A percentile compares a stretch with the other conserved stretches of the same genome.
Conservation (phyloP, 768 basidiomycete genomes). For the Vararia minispora region DNA sequence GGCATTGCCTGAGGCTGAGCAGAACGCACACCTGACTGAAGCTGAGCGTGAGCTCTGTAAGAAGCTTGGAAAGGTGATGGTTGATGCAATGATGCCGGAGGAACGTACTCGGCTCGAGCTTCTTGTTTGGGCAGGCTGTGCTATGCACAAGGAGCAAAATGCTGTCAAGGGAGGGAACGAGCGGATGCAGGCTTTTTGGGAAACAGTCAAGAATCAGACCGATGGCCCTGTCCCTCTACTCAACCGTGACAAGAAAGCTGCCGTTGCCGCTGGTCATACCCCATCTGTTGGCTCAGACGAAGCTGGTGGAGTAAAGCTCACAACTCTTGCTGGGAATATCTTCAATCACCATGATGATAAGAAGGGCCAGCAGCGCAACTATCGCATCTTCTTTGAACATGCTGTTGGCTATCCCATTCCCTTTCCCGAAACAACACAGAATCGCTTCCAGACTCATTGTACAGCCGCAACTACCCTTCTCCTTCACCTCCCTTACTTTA, state of each 20-base stretch:
- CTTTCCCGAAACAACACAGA: conserved; percentile 20
- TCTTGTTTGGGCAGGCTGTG: conserved; percentile 7
- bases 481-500: conserved; percentile 6
- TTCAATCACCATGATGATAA: conserved; percentile 1
- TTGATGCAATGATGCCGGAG: neutral
- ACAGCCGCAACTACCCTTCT: conserved; percentile 14
- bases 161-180: conserved; percentile 8
- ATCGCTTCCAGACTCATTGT: conserved; percentile 13
- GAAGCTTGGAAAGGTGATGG: neutral
- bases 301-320: neutral
- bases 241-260: conserved; percentile 12
- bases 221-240: conserved; percentile 1
- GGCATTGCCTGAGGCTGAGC: neutral
- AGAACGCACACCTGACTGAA: neutral
- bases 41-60: neutral
- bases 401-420: neutral
- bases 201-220: too few species aligned
- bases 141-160: conserved; percentile 13
- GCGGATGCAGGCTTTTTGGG: conserved; percentile 6
- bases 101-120: neutral
- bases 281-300: neutral
- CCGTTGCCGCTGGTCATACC: neutral
- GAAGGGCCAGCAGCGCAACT: conserved; percentile 1
- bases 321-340: neutral
- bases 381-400: neutral